Evolutionary conservation across 1,284 basidiomycete species (phyloP).

Genomic region (Fomes fomentarius): DNA sequence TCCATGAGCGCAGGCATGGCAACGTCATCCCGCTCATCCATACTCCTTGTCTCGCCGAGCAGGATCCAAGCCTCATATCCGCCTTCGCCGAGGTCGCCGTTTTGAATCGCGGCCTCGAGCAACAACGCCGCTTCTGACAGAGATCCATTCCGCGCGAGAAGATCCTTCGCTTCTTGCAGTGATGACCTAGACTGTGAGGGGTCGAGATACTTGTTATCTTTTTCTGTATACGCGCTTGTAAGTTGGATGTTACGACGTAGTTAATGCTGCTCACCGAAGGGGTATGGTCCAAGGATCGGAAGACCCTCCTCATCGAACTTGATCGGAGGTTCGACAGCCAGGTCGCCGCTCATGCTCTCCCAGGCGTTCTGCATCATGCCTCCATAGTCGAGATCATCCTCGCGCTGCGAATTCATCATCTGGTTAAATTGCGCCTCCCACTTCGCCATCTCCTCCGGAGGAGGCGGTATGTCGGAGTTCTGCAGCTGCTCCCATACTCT

Average conservation of each 20-base stretch:
- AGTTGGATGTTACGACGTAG: conserved; percentile 23
- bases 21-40: conserved; percentile 91
- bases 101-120: conserved; percentile 87
- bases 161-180: conserved; percentile 69
- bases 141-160: conserved; percentile 81
- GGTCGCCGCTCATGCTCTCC: conserved; percentile 53
- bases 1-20: conserved; percentile 77
- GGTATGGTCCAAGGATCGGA: conserved; percentile 69
- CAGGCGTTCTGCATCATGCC: conserved; percentile 64
- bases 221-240: conserved; percentile 40
- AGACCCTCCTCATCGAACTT: conserved; percentile 75
- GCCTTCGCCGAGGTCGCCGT: conserved; percentile 74
- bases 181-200: conserved; percentile 55
- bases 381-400: conserved; percentile 67
- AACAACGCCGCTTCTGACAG: conserved; percentile 84
- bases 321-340: conserved; percentile 31
- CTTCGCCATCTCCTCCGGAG: conserved; percentile 70
- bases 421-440: conserved; percentile 93
- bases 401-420: conserved; percentile 67
- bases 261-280: conserved; percentile 62
- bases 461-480: conserved; percentile 58
- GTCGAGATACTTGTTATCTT: conserved; percentile 73
- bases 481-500: conserved; percentile 66
- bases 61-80: conserved; percentile 94
- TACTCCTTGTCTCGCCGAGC: conserved; percentile 91